These are phyloP conservation scores for Aspergillus glaucus DNA, from an alignment of 2,329 filamentous ascomycete genomes.

Conservation along the genomic window DNA sequence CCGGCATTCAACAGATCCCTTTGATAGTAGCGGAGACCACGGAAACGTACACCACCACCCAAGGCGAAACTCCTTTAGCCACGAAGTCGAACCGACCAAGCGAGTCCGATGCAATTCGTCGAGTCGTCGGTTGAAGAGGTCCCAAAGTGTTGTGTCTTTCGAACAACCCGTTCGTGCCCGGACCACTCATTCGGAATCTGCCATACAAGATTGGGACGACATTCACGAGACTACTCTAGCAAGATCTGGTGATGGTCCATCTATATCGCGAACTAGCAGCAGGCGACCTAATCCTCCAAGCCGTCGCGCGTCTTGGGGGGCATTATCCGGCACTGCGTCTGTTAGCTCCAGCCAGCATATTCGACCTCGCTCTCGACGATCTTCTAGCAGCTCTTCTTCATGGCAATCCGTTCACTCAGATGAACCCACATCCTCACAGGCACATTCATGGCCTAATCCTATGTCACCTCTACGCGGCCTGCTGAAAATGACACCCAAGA, in stretches of 20 bases:
- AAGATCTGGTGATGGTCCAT: slow-evolving; percentile 1
- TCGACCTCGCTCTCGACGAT: slow-evolving; percentile 2
- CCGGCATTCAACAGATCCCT: slow-evolving; percentile 12
- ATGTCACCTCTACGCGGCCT: slow-evolving; percentile 5
- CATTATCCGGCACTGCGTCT: slow-evolving; percentile 3
- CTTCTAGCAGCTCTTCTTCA: slow-evolving; percentile 1
- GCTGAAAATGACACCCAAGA: slow-evolving; percentile 13
- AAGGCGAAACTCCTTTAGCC: slow-evolving; percentile 26
- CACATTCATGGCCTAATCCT: slow-evolving; percentile 4
- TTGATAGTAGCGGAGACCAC: slow-evolving; percentile 18
- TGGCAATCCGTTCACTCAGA: neutral
- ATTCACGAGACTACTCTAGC: neutral
- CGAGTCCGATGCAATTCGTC: slow-evolving; percentile 2
- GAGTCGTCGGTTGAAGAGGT: slow-evolving; percentile 7
- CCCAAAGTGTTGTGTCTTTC: slow-evolving; percentile 13
- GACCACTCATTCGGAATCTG: neutral
- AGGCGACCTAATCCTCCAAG: slow-evolving; percentile 1
- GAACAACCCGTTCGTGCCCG: slow-evolving; percentile 4
- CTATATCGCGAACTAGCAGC: slow-evolving; percentile 2
- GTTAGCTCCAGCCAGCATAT: neutral
- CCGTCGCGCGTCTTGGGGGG: slow-evolving; percentile 4
- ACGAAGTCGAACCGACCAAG: slow-evolving; percentile 21
- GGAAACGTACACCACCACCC: slow-evolving; percentile 15
- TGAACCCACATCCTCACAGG: neutral
- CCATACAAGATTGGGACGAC: neutral